Evolutionary conservation across 441 rosid species (phyloP).

Genomic region (Euphorbia schlechtendalii): DNA sequence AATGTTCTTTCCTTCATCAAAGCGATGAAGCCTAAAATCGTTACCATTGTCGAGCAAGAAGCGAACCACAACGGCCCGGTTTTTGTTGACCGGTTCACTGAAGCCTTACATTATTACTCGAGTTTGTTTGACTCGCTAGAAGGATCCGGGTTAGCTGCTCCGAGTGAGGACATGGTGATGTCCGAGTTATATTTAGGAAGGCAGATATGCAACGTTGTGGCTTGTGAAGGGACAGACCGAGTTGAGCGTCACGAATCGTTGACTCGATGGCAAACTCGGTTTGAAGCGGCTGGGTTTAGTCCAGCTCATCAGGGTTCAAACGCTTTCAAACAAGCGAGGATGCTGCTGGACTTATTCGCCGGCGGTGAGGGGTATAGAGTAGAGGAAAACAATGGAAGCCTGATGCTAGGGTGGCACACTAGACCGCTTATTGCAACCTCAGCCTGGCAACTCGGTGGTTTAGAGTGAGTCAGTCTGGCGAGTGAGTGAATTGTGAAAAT

Average conservation of each 20-base stretch:
- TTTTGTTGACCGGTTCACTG: slow-evolving; percentile 76
- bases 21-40: slow-evolving; percentile 61
- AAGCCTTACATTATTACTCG: slow-evolving; percentile 67
- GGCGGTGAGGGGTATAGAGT: slow-evolving; percentile 85
- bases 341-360: slow-evolving; percentile 57
- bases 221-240: slow-evolving; percentile 67
- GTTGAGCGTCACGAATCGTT: slow-evolving; percentile 74
- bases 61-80: slow-evolving; percentile 75
- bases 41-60: slow-evolving; percentile 87
- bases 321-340: slow-evolving; percentile 85
- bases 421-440: slow-evolving; percentile 84
- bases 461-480: not conserved
- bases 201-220: slow-evolving; percentile 70
- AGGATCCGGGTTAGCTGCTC: slow-evolving; percentile 30
- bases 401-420: slow-evolving; percentile 91
- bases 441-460: slow-evolving; percentile 55
- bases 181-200: slow-evolving; percentile 67
- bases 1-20: slow-evolving; percentile 57
- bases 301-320: slow-evolving; percentile 77
- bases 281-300: slow-evolving; percentile 51
- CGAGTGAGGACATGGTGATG: slow-evolving; percentile 43
- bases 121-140: slow-evolving; percentile 83
- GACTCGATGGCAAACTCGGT: slow-evolving; percentile 56
- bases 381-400: slow-evolving; percentile 72
- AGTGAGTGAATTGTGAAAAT: slow-evolving; percentile 1